Evolutionary conservation across 2,329 filamentous ascomycete species (phyloP), one percentile per base, ranked within the genome.

Genomic region (Pseudogymnoascus sp.): DNA sequence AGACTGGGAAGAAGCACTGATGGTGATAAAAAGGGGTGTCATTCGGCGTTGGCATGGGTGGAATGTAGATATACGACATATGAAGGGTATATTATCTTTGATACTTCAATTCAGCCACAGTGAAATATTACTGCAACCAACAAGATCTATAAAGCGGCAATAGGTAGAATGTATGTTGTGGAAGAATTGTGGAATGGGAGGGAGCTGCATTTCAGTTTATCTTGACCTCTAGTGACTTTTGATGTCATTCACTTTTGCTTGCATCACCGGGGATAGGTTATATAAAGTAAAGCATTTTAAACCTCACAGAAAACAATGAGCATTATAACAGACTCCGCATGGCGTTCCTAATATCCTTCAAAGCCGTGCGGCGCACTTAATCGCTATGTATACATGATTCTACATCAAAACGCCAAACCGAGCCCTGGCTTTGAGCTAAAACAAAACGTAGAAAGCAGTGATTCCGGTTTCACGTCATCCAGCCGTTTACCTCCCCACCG

Each of bases 1-100:
- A 84, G 73, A 86, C 83, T 75, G 69, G 66, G 14, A 72, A 70
- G 66, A 71, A 69, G 65, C 35, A 60, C 10, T 60, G 26, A 41
- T n/a, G 7, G 58, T 39, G 35, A 19, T 33, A 55, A 55, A 55
- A 55, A 35, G 29, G 49, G 49, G 49, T 55, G 49, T 55, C 29
- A 33, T 55, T 55, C 6, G 49, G 49, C 49, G 49, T 55, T 55
- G 29, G 49, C 49, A n/a, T 33, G 49, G 49, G 49, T 21, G 33
- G 29, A 55, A 33, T 55, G 49, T 55, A 35, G 49, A 55, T 33
- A 55, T 55, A 35, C 49, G 29, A 55, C 19, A 55, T 55, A 55
- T 55, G 29, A 55, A 55, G 29, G 29, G n/a, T 33, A 55, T 55
- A 55, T 55, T 55, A 55, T 55, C 49, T 55, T 33, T 55, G 45